phyloP scores from a whole-genome alignment of 2,329 filamentous ascomycete genomes.

The Colletotrichum sp. region DNA sequence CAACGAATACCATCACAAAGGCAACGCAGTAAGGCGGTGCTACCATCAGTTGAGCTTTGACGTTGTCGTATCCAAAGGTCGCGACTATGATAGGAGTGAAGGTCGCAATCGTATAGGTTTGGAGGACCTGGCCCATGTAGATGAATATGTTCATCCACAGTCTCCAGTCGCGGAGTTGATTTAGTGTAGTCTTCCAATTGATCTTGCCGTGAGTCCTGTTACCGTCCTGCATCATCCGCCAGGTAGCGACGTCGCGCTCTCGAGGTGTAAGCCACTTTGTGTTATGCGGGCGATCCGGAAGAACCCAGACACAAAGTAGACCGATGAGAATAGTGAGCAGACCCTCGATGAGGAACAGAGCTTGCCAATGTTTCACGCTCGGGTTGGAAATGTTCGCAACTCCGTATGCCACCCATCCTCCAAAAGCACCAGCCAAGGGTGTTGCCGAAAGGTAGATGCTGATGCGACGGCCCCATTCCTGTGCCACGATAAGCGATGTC shows the following conservation, averaged over 20 bases:
- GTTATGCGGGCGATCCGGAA: constrained; percentile 25
- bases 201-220: constrained; percentile 18
- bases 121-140: constrained; percentile 35
- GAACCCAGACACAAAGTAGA: constrained; percentile 19
- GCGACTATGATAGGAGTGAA: constrained; percentile 26
- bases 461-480: constrained; percentile 51
- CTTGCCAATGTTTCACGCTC: constrained; percentile 27
- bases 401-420: constrained; percentile 45
- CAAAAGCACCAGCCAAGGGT: constrained; percentile 50
- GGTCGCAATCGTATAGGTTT: constrained; percentile 21
- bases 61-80: constrained; percentile 24
- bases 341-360: constrained; percentile 39
- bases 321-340: constrained; percentile 36
- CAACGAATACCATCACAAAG: constrained; percentile 21
- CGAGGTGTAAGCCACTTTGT: constrained; percentile 22
- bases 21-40: constrained; percentile 21
- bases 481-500: background rate
- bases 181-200: constrained; percentile 16
- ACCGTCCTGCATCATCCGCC: constrained; percentile 24
- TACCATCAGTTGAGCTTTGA: constrained; percentile 24
- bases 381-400: constrained; percentile 36
- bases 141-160: constrained; percentile 50
- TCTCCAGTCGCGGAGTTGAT: constrained; percentile 40
- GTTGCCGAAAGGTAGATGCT: constrained; percentile 61
- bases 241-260: constrained; percentile 22